Conservation (phyloP, 2,329 filamentous ascomycete species). For the Leptoxyphium fumago region DNA sequence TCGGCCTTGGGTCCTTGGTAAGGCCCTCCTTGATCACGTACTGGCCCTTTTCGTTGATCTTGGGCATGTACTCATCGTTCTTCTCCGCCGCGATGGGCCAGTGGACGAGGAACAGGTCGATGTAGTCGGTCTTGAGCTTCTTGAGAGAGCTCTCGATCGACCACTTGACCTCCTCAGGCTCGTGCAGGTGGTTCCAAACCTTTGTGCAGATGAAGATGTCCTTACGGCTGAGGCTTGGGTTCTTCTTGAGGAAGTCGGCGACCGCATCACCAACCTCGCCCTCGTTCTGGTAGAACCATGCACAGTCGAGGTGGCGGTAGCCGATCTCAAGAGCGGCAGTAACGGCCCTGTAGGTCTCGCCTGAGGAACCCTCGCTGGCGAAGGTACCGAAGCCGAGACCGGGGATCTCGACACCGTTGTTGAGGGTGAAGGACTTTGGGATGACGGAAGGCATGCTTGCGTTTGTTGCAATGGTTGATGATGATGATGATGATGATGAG, state of each 20-base stretch:
- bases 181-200: conserved; percentile 39
- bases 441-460: conserved; percentile 39
- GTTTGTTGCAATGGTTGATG: neutral
- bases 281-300: conserved; percentile 42
- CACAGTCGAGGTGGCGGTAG: conserved; percentile 42
- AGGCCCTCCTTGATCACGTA: conserved; percentile 50
- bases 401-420: conserved; percentile 46
- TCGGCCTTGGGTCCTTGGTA: conserved; percentile 51
- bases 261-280: conserved; percentile 38
- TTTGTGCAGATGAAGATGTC: conserved; percentile 39
- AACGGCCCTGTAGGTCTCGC: conserved; percentile 42
- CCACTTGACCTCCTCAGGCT: conserved; percentile 22
- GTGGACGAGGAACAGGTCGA: conserved; percentile 23
- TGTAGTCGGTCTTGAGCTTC: conserved; percentile 20
- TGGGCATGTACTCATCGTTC: conserved; percentile 31
- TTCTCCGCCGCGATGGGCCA: conserved; percentile 38
- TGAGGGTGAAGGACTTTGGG: conserved; percentile 34
- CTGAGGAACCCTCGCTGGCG: conserved; percentile 47
- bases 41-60: conserved; percentile 38
- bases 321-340: conserved; percentile 35
- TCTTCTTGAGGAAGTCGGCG: conserved; percentile 39
- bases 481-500: neutral
- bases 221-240: conserved; percentile 30
- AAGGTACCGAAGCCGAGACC: conserved; percentile 52
- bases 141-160: conserved; percentile 20